Percentiles rank a stretch among this genome's conserved stretches.
phyloP scores from a whole-genome alignment of 2,329 filamentous ascomycete genomes.

The Dothidotthia symphoricarpi region DNA sequence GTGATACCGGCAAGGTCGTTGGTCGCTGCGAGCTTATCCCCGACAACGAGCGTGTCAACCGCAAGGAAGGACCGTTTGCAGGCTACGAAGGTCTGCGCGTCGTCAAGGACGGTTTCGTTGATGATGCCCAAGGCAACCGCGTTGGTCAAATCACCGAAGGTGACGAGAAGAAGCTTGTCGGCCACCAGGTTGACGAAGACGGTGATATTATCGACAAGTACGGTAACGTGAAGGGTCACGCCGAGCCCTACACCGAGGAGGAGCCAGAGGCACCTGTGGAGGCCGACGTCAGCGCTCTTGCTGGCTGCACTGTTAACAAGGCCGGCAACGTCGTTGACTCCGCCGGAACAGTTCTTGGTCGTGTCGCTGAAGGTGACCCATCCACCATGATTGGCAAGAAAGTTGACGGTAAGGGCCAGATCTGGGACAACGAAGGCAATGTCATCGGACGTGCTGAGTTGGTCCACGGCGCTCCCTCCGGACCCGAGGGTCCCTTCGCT shows the following conservation, averaged over 20 bases:
- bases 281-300: conserved; percentile 59
- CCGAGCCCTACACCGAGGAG: conserved; percentile 55
- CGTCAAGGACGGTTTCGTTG: conserved; percentile 66
- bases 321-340: conserved; percentile 61
- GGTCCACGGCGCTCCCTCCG: conserved; percentile 51
- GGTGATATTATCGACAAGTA: conserved; percentile 80
- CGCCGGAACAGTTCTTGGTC: conserved; percentile 58
- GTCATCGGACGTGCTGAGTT: conserved; percentile 60
- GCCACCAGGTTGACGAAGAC: conserved; percentile 74
- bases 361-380: conserved; percentile 57
- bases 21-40: conserved; percentile 60
- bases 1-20: conserved; percentile 56
- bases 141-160: conserved; percentile 71
- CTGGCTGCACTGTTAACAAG: conserved; percentile 64
- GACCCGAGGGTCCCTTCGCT: conserved; percentile 58
- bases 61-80: conserved; percentile 65
- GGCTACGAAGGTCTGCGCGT: conserved; percentile 65
- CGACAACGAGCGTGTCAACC: conserved; percentile 55
- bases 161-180: conserved; percentile 69
- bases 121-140: conserved; percentile 75
- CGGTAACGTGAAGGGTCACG: conserved; percentile 60
- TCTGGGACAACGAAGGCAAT: conserved; percentile 63
- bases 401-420: conserved; percentile 62
- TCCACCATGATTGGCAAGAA: conserved; percentile 59
- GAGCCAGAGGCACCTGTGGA: conserved; percentile 51